Base-by-base conservation (phyloP, 345 rosid species). In the Acer negundo region DNA sequence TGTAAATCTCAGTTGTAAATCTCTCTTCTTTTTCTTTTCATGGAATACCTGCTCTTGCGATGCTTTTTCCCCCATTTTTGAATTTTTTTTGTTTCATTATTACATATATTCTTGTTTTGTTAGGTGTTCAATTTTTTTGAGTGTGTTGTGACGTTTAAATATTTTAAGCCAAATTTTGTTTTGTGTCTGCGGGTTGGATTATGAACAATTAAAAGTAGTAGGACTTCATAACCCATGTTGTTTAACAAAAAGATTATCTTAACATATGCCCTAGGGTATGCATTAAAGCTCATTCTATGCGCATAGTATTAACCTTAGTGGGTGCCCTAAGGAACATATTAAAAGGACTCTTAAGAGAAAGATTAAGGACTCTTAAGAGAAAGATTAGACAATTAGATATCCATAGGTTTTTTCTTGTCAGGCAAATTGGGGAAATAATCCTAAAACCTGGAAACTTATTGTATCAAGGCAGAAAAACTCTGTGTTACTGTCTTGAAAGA, bases 151-250 rank as follows among this genome's bases (percentile, higher is more conserved):
- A 26, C 46, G 9, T 62, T 61, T 46, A 44, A 13, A 38, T 35
- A 56, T 23, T 35, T 19, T 15, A 24, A 10, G 0, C 0, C 13
- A 16, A n/a, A 28, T 10, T 51, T 62, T 40, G 6, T 8, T 69
- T 76, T 64, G 51, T 62, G 47, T 19, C 31, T 38, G 17, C 42
- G 17, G 23, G 62, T 79, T 69, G 63, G n/a, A 53, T 64, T 17
- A 28, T 42, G 11, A 42, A 42, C 46, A n/a, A 19, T 28, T 28
- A 19, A 31, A 19, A 8, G 16, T 55, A 26, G 16, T 7, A 17
- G 55, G 55, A 49, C 55, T 49, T 49, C 55, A 4, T 13, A 15
- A 12, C 17, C 55, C 1, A 15, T 49, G 16, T 15, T 49, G 55
- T 49, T 49, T 49, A 13, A 49, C 5, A 49, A 15, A 49, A 49